These are phyloP conservation scores for Suillus bovinus DNA, from an alignment of 768 basidiomycete species.

Conservation along the genomic window DNA sequence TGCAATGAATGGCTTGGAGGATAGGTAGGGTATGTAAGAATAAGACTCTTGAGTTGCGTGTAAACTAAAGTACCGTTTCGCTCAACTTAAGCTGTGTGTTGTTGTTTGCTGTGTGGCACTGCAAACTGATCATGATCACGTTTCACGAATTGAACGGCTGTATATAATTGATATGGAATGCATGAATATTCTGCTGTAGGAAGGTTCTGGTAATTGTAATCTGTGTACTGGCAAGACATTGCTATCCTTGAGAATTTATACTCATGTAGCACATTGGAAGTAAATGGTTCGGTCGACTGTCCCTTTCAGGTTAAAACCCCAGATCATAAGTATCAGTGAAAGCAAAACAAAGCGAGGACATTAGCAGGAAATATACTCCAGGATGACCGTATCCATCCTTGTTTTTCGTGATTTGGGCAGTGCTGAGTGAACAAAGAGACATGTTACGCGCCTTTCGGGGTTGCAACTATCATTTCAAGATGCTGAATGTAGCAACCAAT, in stretches of 20 bases:
- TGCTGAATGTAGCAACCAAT: constrained; percentile 12
- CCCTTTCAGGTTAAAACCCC: not conserved
- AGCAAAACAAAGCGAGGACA: not conserved
- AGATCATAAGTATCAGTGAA: not conserved
- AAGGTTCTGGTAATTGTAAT: not conserved
- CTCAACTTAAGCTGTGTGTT: constrained; percentile 19
- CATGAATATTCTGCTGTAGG: not conserved
- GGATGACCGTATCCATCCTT: not conserved
- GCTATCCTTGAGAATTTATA: not conserved
- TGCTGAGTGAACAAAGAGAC: not conserved
- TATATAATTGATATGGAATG: not conserved
- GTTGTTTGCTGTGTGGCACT: constrained; percentile 31
- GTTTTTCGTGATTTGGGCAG: not conserved
- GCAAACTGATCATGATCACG: not conserved
- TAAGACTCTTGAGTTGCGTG: not conserved
- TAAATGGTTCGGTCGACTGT: not conserved
- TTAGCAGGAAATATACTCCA: too few species aligned
- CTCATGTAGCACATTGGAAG: not conserved
- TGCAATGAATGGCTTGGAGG: not conserved
- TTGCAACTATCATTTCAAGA: constrained; percentile 11
- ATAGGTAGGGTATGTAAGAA: not conserved
- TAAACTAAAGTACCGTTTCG: not conserved
- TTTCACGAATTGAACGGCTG: not conserved
- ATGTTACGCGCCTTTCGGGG: not conserved
- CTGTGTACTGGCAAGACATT: not conserved